Conservation (phyloP, 169 alveolate species). For the Theileria annulata region DNA sequence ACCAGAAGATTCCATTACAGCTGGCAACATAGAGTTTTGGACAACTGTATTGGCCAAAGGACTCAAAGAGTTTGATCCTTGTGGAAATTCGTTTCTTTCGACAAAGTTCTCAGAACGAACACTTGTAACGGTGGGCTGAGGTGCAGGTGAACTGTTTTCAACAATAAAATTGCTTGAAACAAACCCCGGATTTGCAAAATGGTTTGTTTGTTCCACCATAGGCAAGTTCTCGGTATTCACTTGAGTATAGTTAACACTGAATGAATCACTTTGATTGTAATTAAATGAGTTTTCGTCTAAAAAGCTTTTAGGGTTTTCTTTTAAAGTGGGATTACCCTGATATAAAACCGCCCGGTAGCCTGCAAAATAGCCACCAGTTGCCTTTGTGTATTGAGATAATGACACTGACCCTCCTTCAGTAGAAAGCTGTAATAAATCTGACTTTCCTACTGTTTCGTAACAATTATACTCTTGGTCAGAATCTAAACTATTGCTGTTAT, state of each 20-base stretch:
- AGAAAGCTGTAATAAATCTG: background rate
- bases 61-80: background rate
- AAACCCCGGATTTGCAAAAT: background rate
- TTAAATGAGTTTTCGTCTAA: constrained; percentile 6
- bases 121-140: constrained; percentile 2
- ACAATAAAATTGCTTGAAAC: background rate
- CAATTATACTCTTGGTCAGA: constrained; percentile 10
- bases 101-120: constrained; percentile 5
- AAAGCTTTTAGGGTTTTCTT: background rate
- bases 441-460: constrained; percentile 10
- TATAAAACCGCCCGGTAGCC: constrained; percentile 26
- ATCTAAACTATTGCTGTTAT: constrained; percentile 18
- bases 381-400: constrained; percentile 6
- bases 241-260: background rate
- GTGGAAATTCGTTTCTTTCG: background rate
- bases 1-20: background rate
- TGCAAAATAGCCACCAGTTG: constrained; percentile 49
- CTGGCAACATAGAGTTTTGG: background rate
- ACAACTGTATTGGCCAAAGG: background rate
- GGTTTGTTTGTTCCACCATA: background rate
- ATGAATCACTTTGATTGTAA: background rate
- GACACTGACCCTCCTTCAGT: constrained; percentile 48
- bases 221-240: background rate
- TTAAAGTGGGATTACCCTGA: constrained; percentile 5
- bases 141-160: background rate